A percentile compares a stretch with the other conserved stretches of the same genome.
phyloP scores from a whole-genome alignment of 805 yeast species.

The Wickerhamomyces xylosicus region DNA sequence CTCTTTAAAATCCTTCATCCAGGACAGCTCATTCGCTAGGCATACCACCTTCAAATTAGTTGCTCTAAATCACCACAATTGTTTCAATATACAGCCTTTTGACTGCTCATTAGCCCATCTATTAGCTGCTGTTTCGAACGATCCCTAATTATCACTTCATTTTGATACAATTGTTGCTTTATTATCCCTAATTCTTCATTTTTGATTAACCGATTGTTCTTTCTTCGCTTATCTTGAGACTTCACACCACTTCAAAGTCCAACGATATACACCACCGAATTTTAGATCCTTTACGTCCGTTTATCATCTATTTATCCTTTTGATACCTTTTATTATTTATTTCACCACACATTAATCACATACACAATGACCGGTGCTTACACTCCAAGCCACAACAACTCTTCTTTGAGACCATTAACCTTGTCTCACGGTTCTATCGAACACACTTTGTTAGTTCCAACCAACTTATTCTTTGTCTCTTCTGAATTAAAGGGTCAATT shows the following conservation, averaged over 20 bases:
- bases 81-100: background rate
- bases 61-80: background rate
- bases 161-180: no score
- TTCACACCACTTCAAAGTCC: background rate
- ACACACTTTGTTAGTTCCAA: conserved; percentile 80
- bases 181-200: background rate
- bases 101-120: background rate
- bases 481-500: conserved; percentile 87
- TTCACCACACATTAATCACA: background rate
- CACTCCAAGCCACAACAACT: conserved; percentile 19
- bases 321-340: background rate
- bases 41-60: background rate
- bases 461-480: conserved; percentile 65
- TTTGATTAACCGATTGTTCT: no score
- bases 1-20: background rate
- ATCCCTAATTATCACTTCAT: no score
- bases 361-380: conserved; percentile 18
- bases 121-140: background rate
- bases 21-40: background rate
- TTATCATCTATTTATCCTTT: background rate
- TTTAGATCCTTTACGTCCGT: background rate
- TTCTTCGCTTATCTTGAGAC: background rate
- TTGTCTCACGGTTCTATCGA: conserved; percentile 82
- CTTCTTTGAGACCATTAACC: conserved; percentile 67
- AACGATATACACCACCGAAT: no score